A percentile compares a stretch with the other conserved stretches of the same genome.
These are phyloP conservation scores for Rhododendron molle DNA, from an alignment of 148 eudicot genomes.

Conservation along the genomic window DNA sequence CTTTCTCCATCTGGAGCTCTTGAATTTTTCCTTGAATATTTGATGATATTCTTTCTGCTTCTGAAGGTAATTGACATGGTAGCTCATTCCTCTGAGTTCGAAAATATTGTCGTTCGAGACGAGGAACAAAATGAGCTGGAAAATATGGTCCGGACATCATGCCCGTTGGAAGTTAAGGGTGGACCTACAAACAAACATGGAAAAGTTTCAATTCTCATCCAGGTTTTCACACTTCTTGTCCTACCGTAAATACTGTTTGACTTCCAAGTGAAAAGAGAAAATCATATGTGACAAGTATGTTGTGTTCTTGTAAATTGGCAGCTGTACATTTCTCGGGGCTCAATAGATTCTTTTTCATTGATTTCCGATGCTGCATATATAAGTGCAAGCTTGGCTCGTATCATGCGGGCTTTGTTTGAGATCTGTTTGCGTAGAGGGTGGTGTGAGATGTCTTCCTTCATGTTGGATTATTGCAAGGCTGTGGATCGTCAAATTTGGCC, in stretches of 20 bases:
- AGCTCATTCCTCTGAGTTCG: conserved; percentile 98
- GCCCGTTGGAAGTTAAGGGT: conserved; percentile 93
- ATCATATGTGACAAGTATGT: conserved; percentile 7
- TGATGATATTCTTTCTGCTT: conserved; percentile 4
- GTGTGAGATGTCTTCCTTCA: conserved; percentile 91
- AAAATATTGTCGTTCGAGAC: conserved; percentile 92
- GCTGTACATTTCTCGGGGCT: conserved; percentile 87
- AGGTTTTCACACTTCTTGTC: conserved; percentile 41
- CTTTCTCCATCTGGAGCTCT: not conserved
- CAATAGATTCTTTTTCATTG: conserved; percentile 83
- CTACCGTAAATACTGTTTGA: not conserved
- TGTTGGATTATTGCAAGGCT: conserved; percentile 97
- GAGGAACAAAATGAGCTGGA: conserved; percentile 97
- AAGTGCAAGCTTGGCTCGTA: conserved; percentile 98
- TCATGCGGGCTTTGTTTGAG: conserved; percentile 94
- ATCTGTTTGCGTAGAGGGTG: conserved; percentile 97
- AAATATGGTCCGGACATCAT: conserved; percentile 52
- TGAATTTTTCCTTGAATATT: not conserved
- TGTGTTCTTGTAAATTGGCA: conserved; percentile 32
- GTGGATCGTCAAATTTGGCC: conserved; percentile 99
- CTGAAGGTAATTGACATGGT: conserved; percentile 93
- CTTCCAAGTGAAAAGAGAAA: not conserved
- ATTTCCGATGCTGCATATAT: conserved; percentile 96
- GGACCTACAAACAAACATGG: conserved; percentile 94
- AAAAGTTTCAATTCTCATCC: conserved; percentile 94